Evolutionary conservation across 805 yeast species (phyloP), one percentile per base, ranked within the genome.

Genomic region (Cyberlindnera sargentensis): DNA sequence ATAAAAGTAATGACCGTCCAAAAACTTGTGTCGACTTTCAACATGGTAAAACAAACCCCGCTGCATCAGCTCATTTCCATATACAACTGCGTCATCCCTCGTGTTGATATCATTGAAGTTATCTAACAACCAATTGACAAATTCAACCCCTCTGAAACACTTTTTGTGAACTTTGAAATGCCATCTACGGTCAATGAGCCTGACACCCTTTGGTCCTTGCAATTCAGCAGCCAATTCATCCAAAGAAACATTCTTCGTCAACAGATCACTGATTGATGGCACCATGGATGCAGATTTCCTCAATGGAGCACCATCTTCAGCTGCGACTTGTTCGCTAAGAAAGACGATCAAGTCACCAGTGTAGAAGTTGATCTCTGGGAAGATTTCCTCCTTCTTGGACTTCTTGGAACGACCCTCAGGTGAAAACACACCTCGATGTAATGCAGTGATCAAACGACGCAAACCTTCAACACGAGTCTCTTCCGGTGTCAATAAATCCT

Each of bases 1-100:
- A 57, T 91, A 91, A 62, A 91, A 91, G 59, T 89, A 91, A 56
- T 93, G 90, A 0, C 99, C 99, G 64, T 91, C 95, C 41, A 89
- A 64, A 53, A 93, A 87, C 3, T 84, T 78, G 58, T 91, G 97
- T 31, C 91, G 73, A 37, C 77, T 70, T 47, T 84, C 87, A 23
- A 88, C 96, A 56, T 91, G 98, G n/a, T 62, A 68, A 58, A 91
- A 78, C 11, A 91, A 55, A 0, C 84, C 84, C 39, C 69, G 69
- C 7, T 77, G 73, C 95, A 88, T 85, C 36, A 91, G 64, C 7
- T 65, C 59, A 52, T 88, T 90, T 1, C 96, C 99, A 60, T 70
- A 93, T 10, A 67, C 74, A 0, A 82, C 78, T 0, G 97, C 98
- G 15, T 82, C 90, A 27, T 89, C 97, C 48, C 91, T 67, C 1